Percentiles rank a stretch among this genome's conserved stretches.
These are phyloP conservation scores for Suillus clintonianus DNA, from an alignment of 768 basidiomycete species.

Conservation along the genomic window DNA sequence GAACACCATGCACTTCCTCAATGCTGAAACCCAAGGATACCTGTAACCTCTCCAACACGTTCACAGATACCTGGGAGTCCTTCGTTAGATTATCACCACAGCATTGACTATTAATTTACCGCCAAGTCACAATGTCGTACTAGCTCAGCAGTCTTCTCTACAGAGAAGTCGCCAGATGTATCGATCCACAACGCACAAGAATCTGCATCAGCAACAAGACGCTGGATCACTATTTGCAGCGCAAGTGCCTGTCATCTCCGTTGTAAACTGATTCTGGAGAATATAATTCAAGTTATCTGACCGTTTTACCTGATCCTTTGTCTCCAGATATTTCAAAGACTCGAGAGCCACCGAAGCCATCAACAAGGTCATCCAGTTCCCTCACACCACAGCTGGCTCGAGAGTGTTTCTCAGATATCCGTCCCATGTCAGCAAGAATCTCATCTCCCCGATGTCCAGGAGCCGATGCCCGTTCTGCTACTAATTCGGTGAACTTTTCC, in stretches of 20 bases:
- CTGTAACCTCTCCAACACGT: conserved; percentile 56
- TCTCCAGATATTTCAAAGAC: conserved; percentile 74
- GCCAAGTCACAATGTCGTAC: conserved; percentile 28
- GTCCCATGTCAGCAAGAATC: conserved; percentile 21
- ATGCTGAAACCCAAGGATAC: conserved; percentile 61
- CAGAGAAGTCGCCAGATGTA: conserved; percentile 66
- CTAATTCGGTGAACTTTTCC: conserved; percentile 36
- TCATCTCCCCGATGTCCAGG: conserved; percentile 37
- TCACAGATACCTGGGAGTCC: conserved; percentile 23
- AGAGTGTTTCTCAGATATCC: conserved; percentile 25
- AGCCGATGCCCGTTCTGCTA: conserved; percentile 47
- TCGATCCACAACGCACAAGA: conserved; percentile 68
- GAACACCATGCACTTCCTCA: conserved; percentile 50
- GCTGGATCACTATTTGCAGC: conserved; percentile 56
- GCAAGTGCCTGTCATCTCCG: conserved; percentile 53
- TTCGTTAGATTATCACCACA: not conserved
- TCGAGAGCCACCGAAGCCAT: conserved; percentile 48
- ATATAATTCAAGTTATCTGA: conserved; percentile 32
- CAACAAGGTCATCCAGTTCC: conserved; percentile 54
- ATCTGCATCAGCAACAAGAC: conserved; percentile 42
- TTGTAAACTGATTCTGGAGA: conserved; percentile 5
- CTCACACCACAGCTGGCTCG: conserved; percentile 36
- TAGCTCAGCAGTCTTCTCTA: conserved; percentile 44
- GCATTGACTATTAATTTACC: conserved; percentile 19
- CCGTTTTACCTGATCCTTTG: conserved; percentile 67